Base-by-base conservation (phyloP, 441 rosid species). In the Adansonia madagascariensis region DNA sequence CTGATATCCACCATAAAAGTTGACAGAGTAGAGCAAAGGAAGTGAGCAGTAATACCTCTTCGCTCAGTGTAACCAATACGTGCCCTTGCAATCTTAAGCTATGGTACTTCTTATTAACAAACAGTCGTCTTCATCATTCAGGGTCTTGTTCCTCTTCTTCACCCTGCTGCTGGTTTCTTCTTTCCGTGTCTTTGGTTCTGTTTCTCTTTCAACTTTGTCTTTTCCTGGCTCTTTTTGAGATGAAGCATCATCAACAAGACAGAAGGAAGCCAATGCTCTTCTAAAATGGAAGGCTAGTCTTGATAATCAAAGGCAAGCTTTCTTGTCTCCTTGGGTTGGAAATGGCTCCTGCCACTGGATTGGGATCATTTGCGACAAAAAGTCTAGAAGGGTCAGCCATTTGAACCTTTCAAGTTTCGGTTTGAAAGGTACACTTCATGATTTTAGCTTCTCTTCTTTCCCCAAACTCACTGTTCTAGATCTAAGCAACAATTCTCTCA, bases 281-380 rank as follows among this genome's bases (percentile, higher is more conserved):
- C 44, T 62, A 14, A 62, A 31, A 6, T 31, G 67, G 67, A 62
- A 62, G 67, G 67, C 67, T 6, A 62, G 41, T 49, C 57, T 71
- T 52, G 61, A 71, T 53, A 15, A 49, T 50, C 61, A 50, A 53
- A 31, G 22, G 6, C 27, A 31, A 7, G 12, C 44, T 17, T 52
- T 55, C 46, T 6, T 63, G 12, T 53, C 62, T 53, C 35, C 75
- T 53, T 71, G 75, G 60, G n/a, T 27, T 31, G 75, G 49, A 27
- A 50, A 71, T 15, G 44, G 8, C 9, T 31, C 35, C 6, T 72
- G 75, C 46, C 9, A 53, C 10, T 72, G 75, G 75, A 27, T 22
- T 17, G 65, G 47, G 22, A 27, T 71, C 1, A 12, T 35, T 49
- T 71, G 74, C 53, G 61, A 31, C 18, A 49, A 31, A 6, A 22